Evolutionary conservation across 805 yeast genomes (phyloP), one percentile per base, ranked within the genome.

Genomic region (Ogataea saltuana): DNA sequence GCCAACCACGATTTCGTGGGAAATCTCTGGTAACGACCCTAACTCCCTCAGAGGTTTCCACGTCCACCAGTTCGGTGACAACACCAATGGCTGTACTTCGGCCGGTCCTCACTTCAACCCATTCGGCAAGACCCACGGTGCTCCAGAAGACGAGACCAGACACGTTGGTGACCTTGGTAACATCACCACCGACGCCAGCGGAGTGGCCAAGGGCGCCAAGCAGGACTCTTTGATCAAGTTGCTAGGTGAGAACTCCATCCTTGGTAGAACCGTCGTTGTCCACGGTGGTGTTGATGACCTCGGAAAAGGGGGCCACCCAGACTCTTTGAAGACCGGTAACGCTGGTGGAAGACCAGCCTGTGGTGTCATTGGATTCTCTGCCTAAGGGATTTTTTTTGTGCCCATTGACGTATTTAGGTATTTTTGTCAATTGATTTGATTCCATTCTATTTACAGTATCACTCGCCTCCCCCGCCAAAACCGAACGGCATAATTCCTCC

Each of bases 61-160:
- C 78, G 74, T 93, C 65, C 99, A 93, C 72, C 85, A 88, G 65
- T 93, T 93, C 63, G 99, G 99, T 74, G 99, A 93, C 76, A 88
- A 88, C 82, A 88, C 99, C 72, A 93, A 93, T 69, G 99, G 99
- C 55, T 93, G 99, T 75, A 91, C 96, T 48, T 87, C 96, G 55
- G 97, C 97, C 42, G 97, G 97, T 64, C 96, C 97, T 47, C 97
- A 90, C 74, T 89, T 88, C 80, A 84, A 90, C 79, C 97, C 97
- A 56, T 85, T 84, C 66, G 76, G 79, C 50, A 85, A 85, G 76
- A 79, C 79, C 55, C 97, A 89, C 68, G 97, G 97, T 74, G 89
- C 90, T 44, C 96, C 96, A 70, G 80, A 79, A 59, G 95, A 85
- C 58, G 81, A 76, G 53, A 69, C 51, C 49, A 80, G 91, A 74